Evolutionary conservation across 139 green algal species (phyloP), one percentile per base, ranked within the genome.

Genomic region (Volvox africanus): DNA sequence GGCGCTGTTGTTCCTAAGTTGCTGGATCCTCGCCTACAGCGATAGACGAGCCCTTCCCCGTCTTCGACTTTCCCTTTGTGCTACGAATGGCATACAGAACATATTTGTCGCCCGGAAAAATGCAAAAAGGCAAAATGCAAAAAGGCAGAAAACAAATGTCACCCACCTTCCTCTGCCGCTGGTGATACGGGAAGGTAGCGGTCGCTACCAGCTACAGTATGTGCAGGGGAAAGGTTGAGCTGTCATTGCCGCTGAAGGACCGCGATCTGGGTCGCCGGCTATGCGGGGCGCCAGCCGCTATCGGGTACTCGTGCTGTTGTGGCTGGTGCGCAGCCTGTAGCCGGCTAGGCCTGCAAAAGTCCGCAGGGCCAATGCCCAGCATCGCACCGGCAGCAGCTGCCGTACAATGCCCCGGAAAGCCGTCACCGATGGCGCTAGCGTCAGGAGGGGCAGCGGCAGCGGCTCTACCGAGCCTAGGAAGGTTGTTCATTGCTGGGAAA

Each of bases 141-240:
- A n/a, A n/a, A n/a, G n/a, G n/a, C n/a, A n/a, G n/a, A n/a, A n/a
- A n/a, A 55, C 44, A 14, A 5, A 9, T 55, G 44, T 55, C 44
- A 55, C 44, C 44, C 44, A 55, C 44, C 44, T 55, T 55, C 44
- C 44, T 55, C 44, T 55, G 44, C 44, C 9, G 44, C 44, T 5
- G 44, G 9, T 55, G 9, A n/a, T n/a, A n/a, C n/a, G n/a, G 44
- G 44, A 9, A 55, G 44, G 44, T 9, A 55, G 44, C 44, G 5
- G 44, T 30, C 65, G n/a, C n/a, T 73, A 28, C 6, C 20, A 33
- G 30, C 76, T 82, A 89, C 24, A 89, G 68, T 65, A 89, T 89
- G 84, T 89, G 84, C 68, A 89, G 84, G 26, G 84, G 84, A 44
- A 89, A 89, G 14, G 26, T 55, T 17, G 35, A 71, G 68, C 37